Base-by-base conservation (phyloP, 768 basidiomycete genomes). In the Obba rivulosa region DNA sequence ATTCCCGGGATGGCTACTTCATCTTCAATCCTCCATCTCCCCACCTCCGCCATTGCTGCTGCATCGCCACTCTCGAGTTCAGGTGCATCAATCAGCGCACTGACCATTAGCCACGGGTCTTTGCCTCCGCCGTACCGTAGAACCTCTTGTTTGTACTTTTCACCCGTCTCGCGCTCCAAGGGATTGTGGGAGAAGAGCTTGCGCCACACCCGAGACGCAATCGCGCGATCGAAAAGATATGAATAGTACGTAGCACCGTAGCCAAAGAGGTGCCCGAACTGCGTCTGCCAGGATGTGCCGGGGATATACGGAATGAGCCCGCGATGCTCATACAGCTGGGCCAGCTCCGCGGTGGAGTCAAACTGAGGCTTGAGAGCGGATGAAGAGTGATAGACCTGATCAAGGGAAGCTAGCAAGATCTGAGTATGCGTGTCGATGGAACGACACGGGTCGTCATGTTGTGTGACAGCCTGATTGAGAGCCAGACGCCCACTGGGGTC, bases 241-340 rank as follows among this genome's bases (percentile, higher is more conserved):
- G 92, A 93, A 59, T 99, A 99, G 63, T 99, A 99, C 0, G 92
- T 96, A 13, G 95, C 93, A 4, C 95, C 94, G 57, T 99, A 99
- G 2, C 94, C 92, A 60, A 87, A 94, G 4, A 99, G 70, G 63
- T 99, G 96, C 0, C 90, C 88, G 56, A 99, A 99, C 58, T 94
- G 92, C 0, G 92, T 92, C 60, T 98, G 96, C 75, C 92, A 93
- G 0, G 90, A 85, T 0, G 94, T 97, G 0, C 87, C 88, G 0
- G 73, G 69, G 0, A 92, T 90, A 46, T 89, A 80, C 0, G 92
- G 91, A 20, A 96, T 83, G 37, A 95, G 71, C 1, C 92, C 92
- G 2, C 83, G 79, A 0, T 77, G 70, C 34, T 83, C 76, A 39
- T 83, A 74, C 46, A 95, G 70, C 11, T 73, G 69, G 1, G 78